These are phyloP conservation scores for Ascochyta koolunga DNA, from an alignment of 2,329 filamentous ascomycete genomes.

Conservation along the genomic window DNA sequence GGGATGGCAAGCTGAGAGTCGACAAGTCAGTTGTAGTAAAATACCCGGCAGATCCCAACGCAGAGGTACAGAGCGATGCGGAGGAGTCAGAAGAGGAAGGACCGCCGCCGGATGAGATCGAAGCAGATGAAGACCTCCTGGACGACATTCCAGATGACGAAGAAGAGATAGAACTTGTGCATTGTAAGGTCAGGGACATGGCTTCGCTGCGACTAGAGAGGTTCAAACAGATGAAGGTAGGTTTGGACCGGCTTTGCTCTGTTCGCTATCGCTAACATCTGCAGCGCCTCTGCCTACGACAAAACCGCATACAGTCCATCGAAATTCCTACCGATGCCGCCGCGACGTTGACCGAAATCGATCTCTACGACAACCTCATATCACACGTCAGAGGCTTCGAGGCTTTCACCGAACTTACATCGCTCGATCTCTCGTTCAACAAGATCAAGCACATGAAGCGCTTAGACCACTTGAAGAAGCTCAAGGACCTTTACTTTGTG, in stretches of 20 bases:
- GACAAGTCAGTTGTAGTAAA: constrained; percentile 59
- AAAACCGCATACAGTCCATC: constrained; percentile 85
- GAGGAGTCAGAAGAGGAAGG: constrained; percentile 76
- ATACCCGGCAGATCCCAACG: constrained; percentile 61
- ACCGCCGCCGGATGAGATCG: constrained; percentile 43
- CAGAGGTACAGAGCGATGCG: constrained; percentile 70
- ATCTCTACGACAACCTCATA: constrained; percentile 96
- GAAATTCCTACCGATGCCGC: constrained; percentile 73
- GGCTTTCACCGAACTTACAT: constrained; percentile 73
- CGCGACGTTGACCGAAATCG: constrained; percentile 76
- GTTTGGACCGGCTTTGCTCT: background rate
- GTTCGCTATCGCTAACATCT: constrained; percentile 12
- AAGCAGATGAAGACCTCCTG: constrained; percentile 58
- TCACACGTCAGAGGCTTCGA: constrained; percentile 85
- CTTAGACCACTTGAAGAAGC: constrained; percentile 74
- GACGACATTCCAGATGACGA: constrained; percentile 63
- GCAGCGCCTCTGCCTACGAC: constrained; percentile 81
- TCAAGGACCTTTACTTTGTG: constrained; percentile 88
- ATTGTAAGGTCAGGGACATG: constrained; percentile 82
- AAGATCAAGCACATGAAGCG: constrained; percentile 99
- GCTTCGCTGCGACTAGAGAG: constrained; percentile 79
- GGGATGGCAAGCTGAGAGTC: constrained; percentile 83
- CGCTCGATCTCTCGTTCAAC: constrained; percentile 94
- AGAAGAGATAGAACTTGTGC: constrained; percentile 79
- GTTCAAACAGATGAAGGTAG: constrained; percentile 73